Conservation (phyloP, 106 monocot genomes). For the Allium sativum region DNA sequence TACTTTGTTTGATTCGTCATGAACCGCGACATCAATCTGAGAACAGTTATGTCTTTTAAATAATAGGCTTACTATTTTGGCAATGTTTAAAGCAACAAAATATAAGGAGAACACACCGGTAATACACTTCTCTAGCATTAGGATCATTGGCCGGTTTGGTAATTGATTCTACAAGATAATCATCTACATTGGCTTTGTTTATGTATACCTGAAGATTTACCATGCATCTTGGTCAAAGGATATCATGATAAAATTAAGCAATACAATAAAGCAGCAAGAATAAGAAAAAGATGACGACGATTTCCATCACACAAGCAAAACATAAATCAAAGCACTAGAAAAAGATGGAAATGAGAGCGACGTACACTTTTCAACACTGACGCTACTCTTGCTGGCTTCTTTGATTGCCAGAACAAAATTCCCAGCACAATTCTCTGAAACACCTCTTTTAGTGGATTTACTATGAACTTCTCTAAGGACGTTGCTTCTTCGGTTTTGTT, state of each 20-base stretch:
- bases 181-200: conserved; percentile 75
- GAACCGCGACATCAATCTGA: conserved; percentile 84
- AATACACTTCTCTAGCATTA: conserved; percentile 93
- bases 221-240: too few species aligned
- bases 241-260: not conserved
- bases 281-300: not conserved
- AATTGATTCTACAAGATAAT: conserved; percentile 89
- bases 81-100: not conserved
- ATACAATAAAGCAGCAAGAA: not conserved
- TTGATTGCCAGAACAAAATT: conserved; percentile 92
- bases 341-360: not conserved
- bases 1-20: conserved; percentile 82
- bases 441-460: conserved; percentile 76
- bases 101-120: conserved; percentile 29
- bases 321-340: too few species aligned
- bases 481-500: conserved; percentile 23
- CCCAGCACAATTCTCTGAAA: conserved; percentile 64
- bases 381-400: conserved; percentile 76
- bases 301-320: too few species aligned
- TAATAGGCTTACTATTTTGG: not conserved
- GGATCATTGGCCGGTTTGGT: conserved; percentile 66
- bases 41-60: not conserved
- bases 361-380: conserved; percentile 84
- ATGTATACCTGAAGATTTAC: conserved; percentile 56
- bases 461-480: conserved; percentile 29